phyloP scores from a whole-genome alignment of 148 eudicot genomes.

The Selenicereus undatus region DNA sequence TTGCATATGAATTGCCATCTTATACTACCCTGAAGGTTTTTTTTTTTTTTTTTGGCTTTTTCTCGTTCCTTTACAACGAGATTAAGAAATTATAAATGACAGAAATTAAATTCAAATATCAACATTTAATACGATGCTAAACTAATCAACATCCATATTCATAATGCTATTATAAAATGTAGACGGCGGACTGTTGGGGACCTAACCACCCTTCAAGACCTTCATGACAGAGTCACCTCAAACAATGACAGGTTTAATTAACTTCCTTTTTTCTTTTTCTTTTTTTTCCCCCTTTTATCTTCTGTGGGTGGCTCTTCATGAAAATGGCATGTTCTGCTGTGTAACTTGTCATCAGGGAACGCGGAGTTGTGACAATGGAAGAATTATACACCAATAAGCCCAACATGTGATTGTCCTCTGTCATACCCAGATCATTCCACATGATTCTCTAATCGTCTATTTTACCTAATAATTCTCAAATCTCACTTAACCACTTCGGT shows the following conservation, averaged over 20 bases:
- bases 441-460: conserved; percentile 13
- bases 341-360: neutral
- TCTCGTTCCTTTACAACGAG: neutral
- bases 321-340: neutral
- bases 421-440: conserved; percentile 21
- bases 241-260: neutral
- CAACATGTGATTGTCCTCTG: conserved; percentile 15
- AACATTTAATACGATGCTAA: no score
- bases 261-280: neutral
- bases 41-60: no score
- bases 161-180: neutral
- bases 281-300: no score
- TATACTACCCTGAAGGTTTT: neutral
- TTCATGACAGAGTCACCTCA: conserved; percentile 9
- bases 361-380: neutral
- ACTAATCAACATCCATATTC: neutral
- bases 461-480: neutral
- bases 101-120: no score
- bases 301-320: neutral
- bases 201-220: neutral
- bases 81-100: no score
- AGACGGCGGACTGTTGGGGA: neutral
- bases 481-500: conserved; percentile 22
- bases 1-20: neutral
- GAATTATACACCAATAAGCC: conserved; percentile 2